Conservation (phyloP, 257 asterid genomes). For the Asclepias syriaca region DNA sequence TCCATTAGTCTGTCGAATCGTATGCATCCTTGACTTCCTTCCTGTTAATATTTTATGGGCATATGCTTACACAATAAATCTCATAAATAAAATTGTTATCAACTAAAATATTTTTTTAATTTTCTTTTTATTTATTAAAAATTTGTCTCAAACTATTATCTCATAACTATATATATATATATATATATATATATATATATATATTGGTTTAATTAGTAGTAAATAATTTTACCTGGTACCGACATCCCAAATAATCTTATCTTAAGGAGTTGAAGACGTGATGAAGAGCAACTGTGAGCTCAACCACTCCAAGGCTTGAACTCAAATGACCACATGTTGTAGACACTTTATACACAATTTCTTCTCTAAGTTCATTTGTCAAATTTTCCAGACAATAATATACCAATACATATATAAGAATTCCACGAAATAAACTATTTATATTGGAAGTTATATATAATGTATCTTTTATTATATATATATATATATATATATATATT, state of each 20-base stretch:
- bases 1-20: constrained; percentile 58
- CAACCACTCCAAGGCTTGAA: constrained; percentile 58
- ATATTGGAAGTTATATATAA: no score
- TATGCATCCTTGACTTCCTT: constrained; percentile 57
- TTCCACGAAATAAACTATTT: no score
- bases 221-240: no score
- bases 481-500: no score
- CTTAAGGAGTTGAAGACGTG: no score
- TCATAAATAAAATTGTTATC: neutral
- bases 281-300: constrained; percentile 69
- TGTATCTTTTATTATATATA: no score
- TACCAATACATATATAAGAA: neutral
- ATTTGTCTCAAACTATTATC: no score
- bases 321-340: constrained; percentile 68
- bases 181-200: no score
- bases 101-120: no score
- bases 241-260: constrained; percentile 24
- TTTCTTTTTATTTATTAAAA: no score
- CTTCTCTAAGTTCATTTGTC: constrained; percentile 56
- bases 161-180: no score
- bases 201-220: no score
- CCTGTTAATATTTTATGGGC: constrained; percentile 73
- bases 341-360: constrained; percentile 50
- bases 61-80: constrained; percentile 34
- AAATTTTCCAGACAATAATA: constrained; percentile 20